Evolutionary conservation across 2,329 filamentous ascomycete species (phyloP), one percentile per base, ranked within the genome.

Genomic region (Aspergillus sclerotialis): DNA sequence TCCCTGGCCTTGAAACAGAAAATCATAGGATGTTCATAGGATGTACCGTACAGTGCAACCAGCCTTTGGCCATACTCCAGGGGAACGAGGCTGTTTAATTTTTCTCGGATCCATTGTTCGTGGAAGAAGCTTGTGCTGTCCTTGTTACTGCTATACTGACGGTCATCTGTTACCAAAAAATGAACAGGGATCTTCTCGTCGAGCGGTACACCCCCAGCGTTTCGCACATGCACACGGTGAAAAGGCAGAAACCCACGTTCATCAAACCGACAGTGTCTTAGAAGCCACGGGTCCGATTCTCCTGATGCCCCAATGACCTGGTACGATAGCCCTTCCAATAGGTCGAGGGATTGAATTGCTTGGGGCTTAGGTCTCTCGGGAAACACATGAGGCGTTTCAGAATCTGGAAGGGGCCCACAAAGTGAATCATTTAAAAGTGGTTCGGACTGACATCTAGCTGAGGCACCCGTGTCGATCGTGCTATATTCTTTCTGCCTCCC

Each of bases 221-320:
- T 50, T 7, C 55, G 52, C 25, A 57, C 45, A 39, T 55, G 50
- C 21, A 52, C 37, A 21, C 48, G 47, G 33, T 55, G 46, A n/a
- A 55, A 47, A 3, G 37, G 37, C 1, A 43, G 41, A 16, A 57
- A 37, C 0, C 50, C 55, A 27, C 49, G 38, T 10, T 55, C 48
- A 33, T 57, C 51, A 28, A 50, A 57, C 11, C 42, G 42, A 30
- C 52, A 53, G 33, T 60, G 56, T 14, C 51, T 38, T 10, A 58
- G 42, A 12, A 60, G 40, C 54, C 55, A 58, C 7, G 55, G 56
- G 32, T 58, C 55, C 5, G 49, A 54, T 23, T 56, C 53, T 4
- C 50, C 48, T 3, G 55, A 57, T 2, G 43, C 42, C 0, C 53
- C 54, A 15, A 54, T 46, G 2, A 58, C 32, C 35, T 54, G 47